Evolutionary conservation across 2,329 filamentous ascomycete genomes (phyloP).

Genomic region (Botrytis galanthina): DNA sequence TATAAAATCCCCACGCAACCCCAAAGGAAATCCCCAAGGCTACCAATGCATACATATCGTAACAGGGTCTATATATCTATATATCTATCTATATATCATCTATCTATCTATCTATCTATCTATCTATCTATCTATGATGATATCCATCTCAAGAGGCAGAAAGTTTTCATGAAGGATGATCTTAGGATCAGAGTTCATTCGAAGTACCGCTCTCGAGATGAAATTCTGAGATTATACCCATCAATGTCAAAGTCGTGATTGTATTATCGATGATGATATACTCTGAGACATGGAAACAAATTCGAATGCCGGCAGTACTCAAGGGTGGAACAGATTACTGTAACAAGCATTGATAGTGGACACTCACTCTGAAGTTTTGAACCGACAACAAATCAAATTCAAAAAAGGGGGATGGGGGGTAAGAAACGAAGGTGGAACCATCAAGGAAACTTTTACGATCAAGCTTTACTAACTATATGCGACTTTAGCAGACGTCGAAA

Average conservation of each 20-base stretch:
- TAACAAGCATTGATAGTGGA: constrained; percentile 2
- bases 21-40: neutral
- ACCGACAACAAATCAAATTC: neutral
- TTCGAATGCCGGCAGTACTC: neutral
- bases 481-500: neutral
- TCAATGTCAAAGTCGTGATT: neutral
- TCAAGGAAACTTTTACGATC: neutral
- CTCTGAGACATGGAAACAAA: neutral
- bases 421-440: constrained; percentile 1
- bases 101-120: too few species aligned
- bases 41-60: neutral
- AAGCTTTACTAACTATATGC: neutral
- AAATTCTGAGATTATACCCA: neutral
- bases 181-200: neutral
- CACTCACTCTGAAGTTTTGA: neutral
- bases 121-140: neutral
- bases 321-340: constrained; percentile 3
- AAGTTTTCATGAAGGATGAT: neutral
- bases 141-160: neutral
- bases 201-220: neutral
- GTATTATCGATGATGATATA: neutral
- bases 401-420: neutral
- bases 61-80: rapidly evolving
- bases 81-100: neutral
- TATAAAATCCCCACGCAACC: neutral